A percentile compares a stretch with the other conserved stretches of the same genome.
These are phyloP conservation scores for Starmerella apis DNA, from an alignment of 805 yeast genomes.

Conservation along the genomic window DNA sequence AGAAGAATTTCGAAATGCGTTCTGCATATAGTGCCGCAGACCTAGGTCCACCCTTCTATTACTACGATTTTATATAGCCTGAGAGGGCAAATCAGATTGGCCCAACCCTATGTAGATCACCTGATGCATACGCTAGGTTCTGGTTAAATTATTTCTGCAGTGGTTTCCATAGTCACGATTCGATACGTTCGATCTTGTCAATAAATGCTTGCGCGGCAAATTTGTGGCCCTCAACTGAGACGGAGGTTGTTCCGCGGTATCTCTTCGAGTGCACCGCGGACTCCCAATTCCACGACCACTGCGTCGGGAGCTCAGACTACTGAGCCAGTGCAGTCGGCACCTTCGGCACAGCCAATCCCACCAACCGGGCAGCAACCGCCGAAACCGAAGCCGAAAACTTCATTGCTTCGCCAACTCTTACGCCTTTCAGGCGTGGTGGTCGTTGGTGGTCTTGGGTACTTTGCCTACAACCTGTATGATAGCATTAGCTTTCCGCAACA, in stretches of 20 bases:
- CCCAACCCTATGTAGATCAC: not conserved
- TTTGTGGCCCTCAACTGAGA: not conserved
- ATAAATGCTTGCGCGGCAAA: not conserved
- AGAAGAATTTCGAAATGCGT: no score
- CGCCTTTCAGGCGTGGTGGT: conserved; percentile 18
- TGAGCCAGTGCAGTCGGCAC: not conserved
- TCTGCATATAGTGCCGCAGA: no score
- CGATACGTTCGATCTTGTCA: not conserved
- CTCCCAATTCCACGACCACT: not conserved
- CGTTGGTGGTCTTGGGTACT: conserved; percentile 42
- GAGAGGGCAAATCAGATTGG: not conserved
- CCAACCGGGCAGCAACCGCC: not conserved
- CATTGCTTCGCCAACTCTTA: conserved; percentile 13
- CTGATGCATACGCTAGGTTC: not conserved
- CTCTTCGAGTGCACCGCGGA: not conserved
- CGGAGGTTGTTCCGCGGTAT: not conserved
- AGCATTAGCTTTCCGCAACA: conserved; percentile 34
- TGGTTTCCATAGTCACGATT: not conserved
- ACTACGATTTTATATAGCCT: no score
- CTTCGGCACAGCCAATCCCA: not conserved
- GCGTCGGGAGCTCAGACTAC: not conserved
- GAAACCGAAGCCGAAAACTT: conserved; percentile 4
- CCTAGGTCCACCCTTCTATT: no score
- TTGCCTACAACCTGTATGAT: conserved; percentile 43
- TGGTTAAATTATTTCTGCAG: conserved; percentile 3